Evolutionary conservation across 495 filamentous ascomycete genomes (phyloP).

Genomic region (Penicillium soppii): DNA sequence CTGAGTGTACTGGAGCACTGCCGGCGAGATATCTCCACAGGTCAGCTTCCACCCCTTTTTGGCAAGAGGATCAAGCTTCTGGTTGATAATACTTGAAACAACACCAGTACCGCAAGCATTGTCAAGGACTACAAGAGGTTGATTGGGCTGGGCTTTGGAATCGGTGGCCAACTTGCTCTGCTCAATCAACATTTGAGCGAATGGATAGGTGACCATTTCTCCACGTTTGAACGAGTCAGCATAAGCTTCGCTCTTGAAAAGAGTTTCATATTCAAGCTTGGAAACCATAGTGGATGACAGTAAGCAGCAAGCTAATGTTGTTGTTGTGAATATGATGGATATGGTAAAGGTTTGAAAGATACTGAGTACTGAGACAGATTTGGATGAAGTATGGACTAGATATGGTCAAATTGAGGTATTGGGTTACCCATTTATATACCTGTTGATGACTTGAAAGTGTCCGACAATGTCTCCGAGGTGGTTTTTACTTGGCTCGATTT

Average conservation of each 20-base stretch:
- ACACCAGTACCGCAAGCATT: slow-evolving; percentile 46
- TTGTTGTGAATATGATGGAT: background rate
- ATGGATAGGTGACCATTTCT: slow-evolving; percentile 32
- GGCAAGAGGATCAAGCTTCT: slow-evolving; percentile 16
- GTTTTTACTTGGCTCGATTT: background rate
- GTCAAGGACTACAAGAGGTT: slow-evolving; percentile 34
- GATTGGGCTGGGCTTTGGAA: slow-evolving; percentile 15
- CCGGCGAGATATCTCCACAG: slow-evolving; percentile 37
- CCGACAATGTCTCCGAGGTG: slow-evolving; percentile 32
- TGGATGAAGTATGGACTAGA: no score
- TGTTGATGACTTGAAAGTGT: slow-evolving; percentile 24
- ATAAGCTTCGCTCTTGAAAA: slow-evolving; percentile 33
- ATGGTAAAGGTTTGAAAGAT: background rate
- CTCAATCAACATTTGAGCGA: slow-evolving; percentile 28
- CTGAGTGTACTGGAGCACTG: slow-evolving; percentile 31
- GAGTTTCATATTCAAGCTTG: slow-evolving; percentile 3
- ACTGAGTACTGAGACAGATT: no score
- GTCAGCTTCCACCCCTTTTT: slow-evolving; percentile 29
- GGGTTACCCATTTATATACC: no score
- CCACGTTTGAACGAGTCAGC: slow-evolving; percentile 30
- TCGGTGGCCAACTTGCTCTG: slow-evolving; percentile 25
- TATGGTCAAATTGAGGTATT: no score
- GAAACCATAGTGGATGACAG: slow-evolving; percentile 9
- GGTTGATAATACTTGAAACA: slow-evolving; percentile 29
- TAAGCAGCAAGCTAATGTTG: background rate